A percentile compares a stretch with the other conserved stretches of the same genome.
Evolutionary conservation across 2,329 filamentous ascomycete genomes (phyloP).

Genomic region (Tolypocladium pustulatum): DNA sequence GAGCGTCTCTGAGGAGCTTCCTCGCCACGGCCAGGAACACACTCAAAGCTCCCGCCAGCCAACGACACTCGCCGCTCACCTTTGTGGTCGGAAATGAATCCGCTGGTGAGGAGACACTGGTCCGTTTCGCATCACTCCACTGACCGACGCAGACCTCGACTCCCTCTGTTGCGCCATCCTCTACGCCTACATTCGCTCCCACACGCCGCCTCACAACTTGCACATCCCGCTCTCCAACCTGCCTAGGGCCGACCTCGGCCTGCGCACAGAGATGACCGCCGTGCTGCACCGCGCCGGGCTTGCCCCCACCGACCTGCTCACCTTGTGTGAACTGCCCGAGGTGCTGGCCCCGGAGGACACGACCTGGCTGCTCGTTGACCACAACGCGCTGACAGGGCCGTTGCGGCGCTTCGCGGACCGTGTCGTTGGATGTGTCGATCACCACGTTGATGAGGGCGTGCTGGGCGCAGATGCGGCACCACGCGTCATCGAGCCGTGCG

Average conservation of each 20-base stretch:
- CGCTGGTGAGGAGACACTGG: constrained; percentile 36
- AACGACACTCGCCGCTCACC: constrained; percentile 38
- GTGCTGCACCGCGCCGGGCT: constrained; percentile 53
- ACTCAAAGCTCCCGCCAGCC: constrained; percentile 31
- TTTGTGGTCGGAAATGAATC: constrained; percentile 61
- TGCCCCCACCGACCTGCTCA: constrained; percentile 52
- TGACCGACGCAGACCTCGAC: constrained; percentile 54
- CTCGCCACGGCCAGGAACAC: constrained; percentile 38
- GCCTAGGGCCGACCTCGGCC: constrained; percentile 51
- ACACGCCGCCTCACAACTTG: constrained; percentile 39
- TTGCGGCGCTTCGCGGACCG: constrained; percentile 40
- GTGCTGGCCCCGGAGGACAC: constrained; percentile 42
- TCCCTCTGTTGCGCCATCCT: constrained; percentile 66
- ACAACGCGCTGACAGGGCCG: constrained; percentile 59
- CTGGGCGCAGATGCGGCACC: constrained; percentile 38
- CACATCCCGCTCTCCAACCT: constrained; percentile 69
- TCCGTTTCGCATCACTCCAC: background rate
- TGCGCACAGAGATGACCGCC: constrained; percentile 64
- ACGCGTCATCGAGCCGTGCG: constrained; percentile 53
- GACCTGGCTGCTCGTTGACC: constrained; percentile 67
- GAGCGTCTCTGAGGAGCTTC: constrained; percentile 37
- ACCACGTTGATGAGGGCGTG: constrained; percentile 62
- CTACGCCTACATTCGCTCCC: constrained; percentile 62
- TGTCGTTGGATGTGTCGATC: constrained; percentile 62
- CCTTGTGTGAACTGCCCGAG: constrained; percentile 37